Base-by-base conservation (phyloP, 2,329 filamentous ascomycete species). In the Hyphodiscus sp. region DNA sequence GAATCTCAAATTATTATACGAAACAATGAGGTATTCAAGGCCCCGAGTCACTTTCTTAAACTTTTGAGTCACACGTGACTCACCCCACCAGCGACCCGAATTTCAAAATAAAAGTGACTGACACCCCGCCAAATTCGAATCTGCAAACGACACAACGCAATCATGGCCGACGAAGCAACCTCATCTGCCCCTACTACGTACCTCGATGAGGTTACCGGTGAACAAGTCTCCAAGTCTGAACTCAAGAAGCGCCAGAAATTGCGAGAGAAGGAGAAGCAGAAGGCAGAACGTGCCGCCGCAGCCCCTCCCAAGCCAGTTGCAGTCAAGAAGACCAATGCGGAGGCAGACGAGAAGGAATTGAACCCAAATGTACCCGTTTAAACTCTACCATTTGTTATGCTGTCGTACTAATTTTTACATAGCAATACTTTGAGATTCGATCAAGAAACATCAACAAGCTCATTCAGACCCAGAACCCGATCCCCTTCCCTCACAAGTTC, bases 361-460 rank as follows among this genome's bases (percentile, higher is more conserved):
- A 88, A 82, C 62, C 85, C 85, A 45, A 89, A 89, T 69, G 85
- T 38, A 38, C 11, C 13, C 33, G 16, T 38, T 38, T 10, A 38
- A 38, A n/a, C 5, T 67, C 69, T 46, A 41, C 50, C 20, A 19
- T 43, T 19, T 6, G 23, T 15, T 13, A 49, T 45, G 16, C 44
- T 47, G 20, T 41, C 5, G 23, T 43, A 53, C 29, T 51, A 38
- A 16, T 53, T 56, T n/a, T 60, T 41, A 67, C 53, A 46, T 50
- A 87, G 82, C 85, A 89, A 85, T 99, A 97, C 78, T 96, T 96
- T 70, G 94, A 99, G 76, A 95, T 97, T 69, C 88, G 94, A 59
- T 95, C 87, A 67, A 83, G 89, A 63, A 81, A 80, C 62, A 84
- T 96, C 76, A 86, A 87, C 71, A 86, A 86, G 65, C 80, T 92